Evolutionary conservation across 1,284 basidiomycete genomes (phyloP).

Genomic region (Moniliophthora roreri): DNA sequence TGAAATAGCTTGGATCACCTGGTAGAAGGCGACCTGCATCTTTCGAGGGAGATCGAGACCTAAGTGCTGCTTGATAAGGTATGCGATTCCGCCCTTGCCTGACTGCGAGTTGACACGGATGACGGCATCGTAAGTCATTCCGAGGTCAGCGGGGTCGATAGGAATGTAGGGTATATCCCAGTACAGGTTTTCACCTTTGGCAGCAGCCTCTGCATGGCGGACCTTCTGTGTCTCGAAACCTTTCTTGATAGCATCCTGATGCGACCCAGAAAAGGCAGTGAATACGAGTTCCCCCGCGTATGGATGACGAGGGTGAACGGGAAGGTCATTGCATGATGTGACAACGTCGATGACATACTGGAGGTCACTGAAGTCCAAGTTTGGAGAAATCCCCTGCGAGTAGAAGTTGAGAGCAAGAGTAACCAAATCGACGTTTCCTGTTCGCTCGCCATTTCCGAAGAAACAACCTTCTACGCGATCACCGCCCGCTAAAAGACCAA

Average conservation of each 20-base stretch:
- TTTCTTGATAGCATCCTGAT: slow-evolving; percentile 99
- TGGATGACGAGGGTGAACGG: slow-evolving; percentile 94
- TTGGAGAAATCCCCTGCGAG: slow-evolving; percentile 89
- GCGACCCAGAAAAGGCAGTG: slow-evolving; percentile 98
- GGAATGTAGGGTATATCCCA: slow-evolving; percentile 98
- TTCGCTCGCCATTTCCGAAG: slow-evolving; percentile 98
- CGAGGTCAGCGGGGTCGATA: slow-evolving; percentile 94
- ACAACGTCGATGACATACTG: slow-evolving; percentile 92
- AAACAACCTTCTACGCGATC: slow-evolving; percentile 98
- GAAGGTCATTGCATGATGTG: slow-evolving; percentile 94
- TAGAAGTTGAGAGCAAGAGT: slow-evolving; percentile 97
- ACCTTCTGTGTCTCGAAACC: slow-evolving; percentile 87
- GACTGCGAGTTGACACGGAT: slow-evolving; percentile 99
- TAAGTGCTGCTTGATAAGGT: slow-evolving; percentile 92
- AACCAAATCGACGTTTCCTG: slow-evolving; percentile 98
- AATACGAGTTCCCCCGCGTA: slow-evolving; percentile 99
- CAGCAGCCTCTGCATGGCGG: slow-evolving; percentile 53
- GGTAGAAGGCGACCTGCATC: slow-evolving; percentile 96
- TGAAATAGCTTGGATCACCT: slow-evolving; percentile 87
- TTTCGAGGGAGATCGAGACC: slow-evolving; percentile 92
- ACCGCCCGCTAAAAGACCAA: slow-evolving; percentile 91
- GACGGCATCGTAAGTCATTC: slow-evolving; percentile 96
- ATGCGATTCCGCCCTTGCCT: slow-evolving; percentile 94
- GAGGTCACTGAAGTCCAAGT: slow-evolving; percentile 92
- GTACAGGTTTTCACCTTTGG: slow-evolving; percentile 65